Conservation (phyloP, 164 flowering plant genomes). For the Houttuynia cordata region DNA sequence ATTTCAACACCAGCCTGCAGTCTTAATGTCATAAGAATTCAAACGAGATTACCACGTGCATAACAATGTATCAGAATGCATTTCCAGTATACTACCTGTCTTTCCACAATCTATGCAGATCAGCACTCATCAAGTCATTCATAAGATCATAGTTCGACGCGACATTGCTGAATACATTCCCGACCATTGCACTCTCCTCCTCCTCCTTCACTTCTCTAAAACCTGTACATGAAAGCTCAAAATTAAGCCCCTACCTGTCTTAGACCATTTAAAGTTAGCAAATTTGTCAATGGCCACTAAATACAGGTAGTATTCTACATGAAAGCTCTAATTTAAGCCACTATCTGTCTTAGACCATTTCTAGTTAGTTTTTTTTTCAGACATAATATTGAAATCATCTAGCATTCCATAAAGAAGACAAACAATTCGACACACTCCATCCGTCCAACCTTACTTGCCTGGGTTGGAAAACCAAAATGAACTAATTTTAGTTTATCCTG, state of each 20-base stretch:
- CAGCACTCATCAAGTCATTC: conserved; percentile 97
- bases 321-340: background rate
- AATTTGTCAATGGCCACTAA: too few relatives aligned
- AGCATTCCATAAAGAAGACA: too few relatives aligned
- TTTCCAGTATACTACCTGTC: conserved; percentile 50
- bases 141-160: conserved; percentile 88
- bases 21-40: background rate
- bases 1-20: conserved; percentile 67
- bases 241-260: background rate
- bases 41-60: background rate
- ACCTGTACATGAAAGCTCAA: conserved; percentile 32
- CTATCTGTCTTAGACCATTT: background rate
- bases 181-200: conserved; percentile 73
- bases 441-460: too few relatives aligned
- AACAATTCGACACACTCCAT: too few relatives aligned
- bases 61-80: background rate
- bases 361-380: too few relatives aligned
- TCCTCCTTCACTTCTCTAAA: conserved; percentile 85
- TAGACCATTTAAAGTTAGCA: too few relatives aligned
- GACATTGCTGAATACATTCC: conserved; percentile 79
- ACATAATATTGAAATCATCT: too few relatives aligned
- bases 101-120: conserved; percentile 92
- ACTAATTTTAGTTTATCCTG: too few relatives aligned
- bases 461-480: too few relatives aligned
- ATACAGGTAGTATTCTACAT: too few relatives aligned